A percentile compares a stretch with the other conserved stretches of the same genome.
These are phyloP conservation scores for Rhynchosporium graminicola DNA, from an alignment of 2,329 filamentous ascomycete species.

Conservation along the genomic window DNA sequence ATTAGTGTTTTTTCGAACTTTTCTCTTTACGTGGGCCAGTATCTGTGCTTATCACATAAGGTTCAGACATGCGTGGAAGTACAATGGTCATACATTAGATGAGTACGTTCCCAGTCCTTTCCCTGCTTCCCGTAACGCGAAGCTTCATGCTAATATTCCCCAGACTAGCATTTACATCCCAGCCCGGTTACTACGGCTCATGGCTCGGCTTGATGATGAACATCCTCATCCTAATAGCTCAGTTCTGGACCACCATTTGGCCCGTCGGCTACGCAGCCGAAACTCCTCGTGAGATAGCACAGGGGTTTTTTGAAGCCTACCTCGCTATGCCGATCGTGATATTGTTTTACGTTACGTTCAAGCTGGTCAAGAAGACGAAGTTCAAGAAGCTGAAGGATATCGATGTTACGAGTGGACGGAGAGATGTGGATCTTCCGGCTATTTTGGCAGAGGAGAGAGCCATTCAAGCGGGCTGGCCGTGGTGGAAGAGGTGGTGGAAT, in stretches of 20 bases:
- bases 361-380: conserved; percentile 18
- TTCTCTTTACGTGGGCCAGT: conserved; percentile 73
- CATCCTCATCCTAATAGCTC: conserved; percentile 54
- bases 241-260: conserved; percentile 31
- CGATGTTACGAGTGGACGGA: conserved; percentile 18
- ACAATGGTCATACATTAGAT: conserved; percentile 53
- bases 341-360: conserved; percentile 13
- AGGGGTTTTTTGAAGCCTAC: conserved; percentile 18
- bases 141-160: too few relatives aligned
- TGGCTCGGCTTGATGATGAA: conserved; percentile 67
- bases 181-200: conserved; percentile 62
- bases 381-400: conserved; percentile 19
- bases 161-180: conserved; percentile 46
- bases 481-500: conserved; percentile 17
- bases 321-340: conserved; percentile 19
- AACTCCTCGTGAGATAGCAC: conserved; percentile 1
- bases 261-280: conserved; percentile 11
- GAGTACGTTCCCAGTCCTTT: conserved; percentile 44
- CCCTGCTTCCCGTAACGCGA: not conserved
- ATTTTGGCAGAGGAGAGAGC: conserved; percentile 17
- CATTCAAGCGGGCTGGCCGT: conserved; percentile 12
- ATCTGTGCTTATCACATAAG: conserved; percentile 65
- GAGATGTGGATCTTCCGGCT: conserved; percentile 17
- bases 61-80: conserved; percentile 61
- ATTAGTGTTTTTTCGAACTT: too few relatives aligned